A percentile compares a stretch with the other conserved stretches of the same genome.
These are phyloP conservation scores for Mucor saturninus DNA, from an alignment of 371 early-diverging fungal genomes.

Conservation along the genomic window DNA sequence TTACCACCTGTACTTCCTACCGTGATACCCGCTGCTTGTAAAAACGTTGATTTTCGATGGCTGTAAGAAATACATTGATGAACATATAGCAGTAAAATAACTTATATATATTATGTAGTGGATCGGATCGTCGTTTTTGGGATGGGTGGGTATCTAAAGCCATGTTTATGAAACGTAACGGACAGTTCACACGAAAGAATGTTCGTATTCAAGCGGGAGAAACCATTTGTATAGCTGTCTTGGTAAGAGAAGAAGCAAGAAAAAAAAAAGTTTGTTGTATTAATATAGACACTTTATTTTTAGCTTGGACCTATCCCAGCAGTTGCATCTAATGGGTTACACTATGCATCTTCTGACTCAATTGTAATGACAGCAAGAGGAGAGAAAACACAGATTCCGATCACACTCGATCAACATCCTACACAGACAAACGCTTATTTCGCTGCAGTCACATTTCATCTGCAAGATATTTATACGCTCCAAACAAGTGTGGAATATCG, in stretches of 20 bases:
- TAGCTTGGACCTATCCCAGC: conserved; percentile 53
- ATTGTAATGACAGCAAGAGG: conserved; percentile 37
- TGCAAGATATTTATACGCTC: conserved; percentile 22
- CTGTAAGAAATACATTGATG: conserved; percentile 22
- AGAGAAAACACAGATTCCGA: conserved; percentile 21
- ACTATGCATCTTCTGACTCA: conserved; percentile 40
- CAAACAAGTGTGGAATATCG: conserved; percentile 40
- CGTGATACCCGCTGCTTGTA: conserved; percentile 20
- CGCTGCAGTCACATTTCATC: conserved; percentile 29
- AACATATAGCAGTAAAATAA: neutral
- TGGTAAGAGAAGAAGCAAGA: conserved; percentile 23
- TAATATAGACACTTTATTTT: neutral
- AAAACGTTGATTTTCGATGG: conserved; percentile 36
- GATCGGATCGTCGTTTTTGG: conserved; percentile 33
- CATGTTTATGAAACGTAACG: conserved; percentile 33
- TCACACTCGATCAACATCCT: conserved; percentile 31
- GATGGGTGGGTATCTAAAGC: conserved; percentile 38
- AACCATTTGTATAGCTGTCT: conserved; percentile 28
- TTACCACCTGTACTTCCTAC: conserved; percentile 11
- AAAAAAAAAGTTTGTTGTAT: conserved; percentile 5
- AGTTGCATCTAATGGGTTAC: conserved; percentile 27
- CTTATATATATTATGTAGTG: conserved; percentile 7
- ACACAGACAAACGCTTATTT: conserved; percentile 37
- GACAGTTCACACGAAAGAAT: conserved; percentile 26
- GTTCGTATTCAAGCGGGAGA: conserved; percentile 20